Conservation (phyloP, 2,329 filamentous ascomycete genomes). For the Venturiaceae sp. region DNA sequence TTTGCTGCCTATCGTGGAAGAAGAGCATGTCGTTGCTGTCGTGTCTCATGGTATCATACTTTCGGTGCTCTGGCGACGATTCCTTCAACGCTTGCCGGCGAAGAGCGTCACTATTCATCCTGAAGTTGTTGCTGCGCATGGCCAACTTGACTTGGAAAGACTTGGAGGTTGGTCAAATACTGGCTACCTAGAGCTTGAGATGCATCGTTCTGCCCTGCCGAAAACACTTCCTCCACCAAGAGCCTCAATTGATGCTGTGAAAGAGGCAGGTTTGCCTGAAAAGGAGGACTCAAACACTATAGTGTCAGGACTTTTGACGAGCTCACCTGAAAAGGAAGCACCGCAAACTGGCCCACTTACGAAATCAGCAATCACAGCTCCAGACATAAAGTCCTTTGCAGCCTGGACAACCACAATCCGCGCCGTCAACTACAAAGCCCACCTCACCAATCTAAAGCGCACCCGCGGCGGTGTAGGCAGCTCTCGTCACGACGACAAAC, state of each 20-base stretch:
- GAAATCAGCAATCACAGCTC: background rate
- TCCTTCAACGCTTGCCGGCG: conserved; percentile 47
- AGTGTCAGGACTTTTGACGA: background rate
- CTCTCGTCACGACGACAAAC: conserved; percentile 61
- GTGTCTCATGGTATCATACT: conserved; percentile 82
- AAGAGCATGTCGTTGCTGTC: conserved; percentile 48
- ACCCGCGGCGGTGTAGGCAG: conserved; percentile 81
- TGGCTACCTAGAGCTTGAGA: conserved; percentile 41
- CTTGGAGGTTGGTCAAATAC: conserved; percentile 57
- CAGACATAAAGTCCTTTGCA: background rate
- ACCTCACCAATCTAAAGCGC: conserved; percentile 66
- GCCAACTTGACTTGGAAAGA: conserved; percentile 32
- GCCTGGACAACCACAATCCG: conserved; percentile 45
- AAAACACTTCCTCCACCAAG: background rate
- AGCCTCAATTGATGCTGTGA: background rate
- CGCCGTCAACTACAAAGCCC: conserved; percentile 58
- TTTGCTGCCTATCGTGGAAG: conserved; percentile 54
- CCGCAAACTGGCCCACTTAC: background rate
- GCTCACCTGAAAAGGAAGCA: background rate
- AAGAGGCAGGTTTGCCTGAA: background rate
- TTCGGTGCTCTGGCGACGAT: conserved; percentile 53
- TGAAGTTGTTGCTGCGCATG: conserved; percentile 21
- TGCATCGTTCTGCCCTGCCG: background rate
- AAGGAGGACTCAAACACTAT: background rate
- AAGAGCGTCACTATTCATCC: conserved; percentile 34